phyloP scores from a whole-genome alignment of 2,329 filamentous ascomycete species.

The Lachnellula occidentalis region DNA sequence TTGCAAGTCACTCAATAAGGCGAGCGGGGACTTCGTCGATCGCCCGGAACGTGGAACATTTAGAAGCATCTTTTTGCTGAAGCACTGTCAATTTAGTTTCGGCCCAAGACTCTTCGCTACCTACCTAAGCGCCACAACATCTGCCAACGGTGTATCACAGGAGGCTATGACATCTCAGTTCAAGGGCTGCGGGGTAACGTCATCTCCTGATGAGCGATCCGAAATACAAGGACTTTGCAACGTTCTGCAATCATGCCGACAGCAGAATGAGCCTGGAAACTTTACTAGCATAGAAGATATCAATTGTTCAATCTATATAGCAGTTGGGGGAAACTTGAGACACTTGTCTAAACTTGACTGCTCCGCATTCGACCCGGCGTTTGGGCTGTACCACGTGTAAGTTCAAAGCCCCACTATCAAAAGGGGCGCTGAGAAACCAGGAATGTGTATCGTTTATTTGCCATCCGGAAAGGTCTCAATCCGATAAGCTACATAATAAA shows the following conservation, averaged over 20 bases:
- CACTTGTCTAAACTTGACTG: conserved; percentile 68
- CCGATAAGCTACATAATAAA: conserved; percentile 61
- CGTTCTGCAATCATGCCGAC: conserved; percentile 64
- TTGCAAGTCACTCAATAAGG: conserved; percentile 49
- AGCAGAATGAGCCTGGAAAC: conserved; percentile 22
- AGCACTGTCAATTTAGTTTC: conserved; percentile 8
- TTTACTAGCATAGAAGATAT: conserved; percentile 47
- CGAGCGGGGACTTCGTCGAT: conserved; percentile 14
- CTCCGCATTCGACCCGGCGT: conserved; percentile 70
- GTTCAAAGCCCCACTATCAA: conserved; percentile 3
- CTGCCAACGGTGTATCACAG: conserved; percentile 16
- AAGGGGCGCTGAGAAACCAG: conserved; percentile 9
- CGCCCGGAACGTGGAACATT: conserved; percentile 8
- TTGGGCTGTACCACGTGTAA: conserved; percentile 29
- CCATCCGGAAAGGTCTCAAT: conserved; percentile 72
- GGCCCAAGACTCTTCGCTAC: conserved; percentile 22
- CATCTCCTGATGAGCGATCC: conserved; percentile 31
- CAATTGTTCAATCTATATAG: conserved; percentile 57
- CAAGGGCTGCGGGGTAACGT: conserved; percentile 18
- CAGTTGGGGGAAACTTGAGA: conserved; percentile 45
- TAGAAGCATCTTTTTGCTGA: background rate
- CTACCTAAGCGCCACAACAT: conserved; percentile 18
- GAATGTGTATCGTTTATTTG: conserved; percentile 69
- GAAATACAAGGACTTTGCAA: conserved; percentile 60
- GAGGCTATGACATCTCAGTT: conserved; percentile 22